A percentile compares a stretch with the other conserved stretches of the same genome.
Conservation (phyloP, 2,329 filamentous ascomycete species). For the Tolypocladium album region DNA sequence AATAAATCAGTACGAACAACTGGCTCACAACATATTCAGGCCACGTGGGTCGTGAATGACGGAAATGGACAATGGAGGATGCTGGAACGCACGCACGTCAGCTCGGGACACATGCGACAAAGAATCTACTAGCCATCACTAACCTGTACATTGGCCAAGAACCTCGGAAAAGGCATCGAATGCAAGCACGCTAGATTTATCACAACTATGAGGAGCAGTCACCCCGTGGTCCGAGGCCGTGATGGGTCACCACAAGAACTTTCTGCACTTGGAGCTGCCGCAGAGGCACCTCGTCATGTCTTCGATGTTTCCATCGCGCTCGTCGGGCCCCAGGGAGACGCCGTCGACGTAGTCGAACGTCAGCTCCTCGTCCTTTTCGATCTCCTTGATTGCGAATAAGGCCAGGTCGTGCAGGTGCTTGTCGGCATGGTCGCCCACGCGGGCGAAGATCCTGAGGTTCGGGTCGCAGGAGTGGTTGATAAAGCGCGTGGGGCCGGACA, state of each 20-base stretch:
- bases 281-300: constrained; percentile 53
- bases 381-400: constrained; percentile 60
- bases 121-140: not conserved
- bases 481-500: constrained; percentile 69
- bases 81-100: not conserved
- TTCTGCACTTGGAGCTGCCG: constrained; percentile 54
- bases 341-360: constrained; percentile 74
- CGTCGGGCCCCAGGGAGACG: constrained; percentile 39
- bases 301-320: constrained; percentile 25
- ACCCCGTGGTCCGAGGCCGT: not conserved
- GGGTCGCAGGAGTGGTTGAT: constrained; percentile 77
- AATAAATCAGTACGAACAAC: not conserved
- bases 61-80: not conserved
- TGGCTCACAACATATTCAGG: not conserved
- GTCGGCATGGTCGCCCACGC: constrained; percentile 67
- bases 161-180: not conserved
- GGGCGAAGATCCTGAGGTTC: constrained; percentile 69
- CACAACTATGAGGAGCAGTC: not conserved
- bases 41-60: not conserved
- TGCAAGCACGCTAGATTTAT: not conserved
- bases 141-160: not conserved
- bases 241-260: constrained; percentile 50
- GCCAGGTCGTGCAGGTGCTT: constrained; percentile 66
- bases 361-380: constrained; percentile 55
- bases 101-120: not conserved